These are phyloP conservation scores for Talaromyces sp. DNA, from an alignment of 2,329 filamentous ascomycete genomes.

Conservation along the genomic window DNA sequence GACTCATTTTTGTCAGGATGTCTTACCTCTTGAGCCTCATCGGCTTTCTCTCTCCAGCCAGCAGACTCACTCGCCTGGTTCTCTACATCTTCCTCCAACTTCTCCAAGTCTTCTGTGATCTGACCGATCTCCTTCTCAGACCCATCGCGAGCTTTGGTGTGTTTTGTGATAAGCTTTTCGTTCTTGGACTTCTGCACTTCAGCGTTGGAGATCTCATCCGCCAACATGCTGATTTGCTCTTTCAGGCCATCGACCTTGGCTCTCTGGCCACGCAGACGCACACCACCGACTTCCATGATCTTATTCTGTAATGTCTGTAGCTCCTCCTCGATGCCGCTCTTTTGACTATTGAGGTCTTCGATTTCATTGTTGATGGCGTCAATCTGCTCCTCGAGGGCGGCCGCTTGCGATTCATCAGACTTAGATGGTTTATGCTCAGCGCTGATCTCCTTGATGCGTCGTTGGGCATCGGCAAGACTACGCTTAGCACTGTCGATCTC, in stretches of 20 bases:
- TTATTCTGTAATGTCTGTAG: slow-evolving; percentile 92
- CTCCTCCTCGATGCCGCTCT: slow-evolving; percentile 85
- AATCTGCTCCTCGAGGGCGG: slow-evolving; percentile 76
- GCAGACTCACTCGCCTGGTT: slow-evolving; percentile 76
- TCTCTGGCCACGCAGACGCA: slow-evolving; percentile 86
- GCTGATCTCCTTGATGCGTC: slow-evolving; percentile 80
- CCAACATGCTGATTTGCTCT: slow-evolving; percentile 77
- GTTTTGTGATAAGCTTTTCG: slow-evolving; percentile 86
- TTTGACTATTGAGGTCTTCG: slow-evolving; percentile 77
- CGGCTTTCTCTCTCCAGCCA: slow-evolving; percentile 70
- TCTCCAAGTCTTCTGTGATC: slow-evolving; percentile 72
- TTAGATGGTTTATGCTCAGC: slow-evolving; percentile 80
- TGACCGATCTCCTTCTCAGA: slow-evolving; percentile 77
- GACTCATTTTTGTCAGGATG: background rate
- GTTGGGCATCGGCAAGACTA: slow-evolving; percentile 81
- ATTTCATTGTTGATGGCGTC: slow-evolving; percentile 74
- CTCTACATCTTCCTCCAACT: slow-evolving; percentile 75
- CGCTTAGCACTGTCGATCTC: slow-evolving; percentile 85
- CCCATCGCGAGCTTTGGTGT: slow-evolving; percentile 79
- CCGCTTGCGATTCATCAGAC: slow-evolving; percentile 74
- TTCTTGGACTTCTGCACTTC: slow-evolving; percentile 90
- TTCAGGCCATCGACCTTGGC: slow-evolving; percentile 88
- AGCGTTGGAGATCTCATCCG: slow-evolving; percentile 79
- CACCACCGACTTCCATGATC: slow-evolving; percentile 97
- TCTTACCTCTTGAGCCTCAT: slow-evolving; percentile 72